phyloP scores from a whole-genome alignment of 2,329 filamentous ascomycete genomes.

The Fusarium virguliforme region DNA sequence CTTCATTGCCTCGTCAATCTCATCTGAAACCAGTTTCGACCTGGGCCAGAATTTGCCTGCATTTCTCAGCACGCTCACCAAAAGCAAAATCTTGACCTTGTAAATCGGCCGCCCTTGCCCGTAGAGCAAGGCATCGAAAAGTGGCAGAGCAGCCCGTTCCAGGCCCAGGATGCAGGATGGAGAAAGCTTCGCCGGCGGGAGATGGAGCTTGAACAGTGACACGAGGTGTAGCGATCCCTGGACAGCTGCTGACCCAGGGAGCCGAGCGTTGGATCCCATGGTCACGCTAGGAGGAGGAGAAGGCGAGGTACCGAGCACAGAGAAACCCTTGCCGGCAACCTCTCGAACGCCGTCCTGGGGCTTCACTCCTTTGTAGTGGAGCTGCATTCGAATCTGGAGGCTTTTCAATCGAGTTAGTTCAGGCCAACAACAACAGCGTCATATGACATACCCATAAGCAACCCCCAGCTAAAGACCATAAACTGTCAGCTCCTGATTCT shows the following conservation, averaged over 20 bases:
- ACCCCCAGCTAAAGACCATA: slow-evolving; percentile 34
- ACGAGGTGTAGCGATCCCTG: slow-evolving; percentile 41
- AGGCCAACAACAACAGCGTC: not conserved
- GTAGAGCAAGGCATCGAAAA: slow-evolving; percentile 31
- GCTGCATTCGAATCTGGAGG: slow-evolving; percentile 45
- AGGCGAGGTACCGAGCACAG: slow-evolving; percentile 15
- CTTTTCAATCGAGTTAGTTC: slow-evolving; percentile 21
- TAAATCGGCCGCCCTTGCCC: slow-evolving; percentile 12
- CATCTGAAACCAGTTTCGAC: slow-evolving; percentile 27
- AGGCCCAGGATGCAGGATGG: slow-evolving; percentile 46
- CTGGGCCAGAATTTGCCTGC: slow-evolving; percentile 44
- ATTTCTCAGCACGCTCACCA: slow-evolving; percentile 34
- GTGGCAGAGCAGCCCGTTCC: slow-evolving; percentile 24
- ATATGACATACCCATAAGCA: slow-evolving; percentile 44
- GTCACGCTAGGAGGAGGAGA: slow-evolving; percentile 2
- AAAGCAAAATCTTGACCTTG: slow-evolving; percentile 28
- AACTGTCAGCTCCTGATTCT: slow-evolving; percentile 23
- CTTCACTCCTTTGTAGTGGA: slow-evolving; percentile 20
- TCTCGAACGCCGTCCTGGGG: slow-evolving; percentile 23
- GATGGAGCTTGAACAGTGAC: slow-evolving; percentile 35
- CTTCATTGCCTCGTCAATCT: slow-evolving; percentile 25
- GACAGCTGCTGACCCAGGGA: slow-evolving; percentile 29
- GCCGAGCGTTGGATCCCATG: slow-evolving; percentile 4
- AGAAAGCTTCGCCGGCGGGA: slow-evolving; percentile 43
- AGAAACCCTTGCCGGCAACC: slow-evolving; percentile 3